Percentiles rank a stretch among this genome's conserved stretches.
Evolutionary conservation across 2,329 filamentous ascomycete species (phyloP).

Genomic region (Pezicula neosporulosa): DNA sequence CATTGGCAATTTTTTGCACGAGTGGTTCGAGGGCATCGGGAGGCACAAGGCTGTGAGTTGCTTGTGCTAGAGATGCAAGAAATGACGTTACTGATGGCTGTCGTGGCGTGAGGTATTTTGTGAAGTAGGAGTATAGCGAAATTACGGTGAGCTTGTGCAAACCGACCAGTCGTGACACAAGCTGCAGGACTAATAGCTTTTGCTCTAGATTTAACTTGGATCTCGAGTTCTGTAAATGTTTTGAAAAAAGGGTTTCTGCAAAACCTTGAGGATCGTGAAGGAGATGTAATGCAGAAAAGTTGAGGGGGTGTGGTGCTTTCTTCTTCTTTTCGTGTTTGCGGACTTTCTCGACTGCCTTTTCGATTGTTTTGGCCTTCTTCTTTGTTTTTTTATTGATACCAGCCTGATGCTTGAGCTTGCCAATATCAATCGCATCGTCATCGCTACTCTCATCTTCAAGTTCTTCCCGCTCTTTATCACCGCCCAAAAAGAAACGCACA

Average conservation of each 20-base stretch:
- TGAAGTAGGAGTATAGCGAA: slow-evolving; percentile 92
- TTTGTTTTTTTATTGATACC: slow-evolving; percentile 96
- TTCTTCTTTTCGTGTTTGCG: slow-evolving; percentile 86
- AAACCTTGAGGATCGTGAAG: slow-evolving; percentile 94
- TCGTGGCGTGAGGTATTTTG: slow-evolving; percentile 83
- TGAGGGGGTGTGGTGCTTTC: slow-evolving; percentile 79
- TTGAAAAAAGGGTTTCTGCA: slow-evolving; percentile 83
- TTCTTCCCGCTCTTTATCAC: slow-evolving; percentile 93
- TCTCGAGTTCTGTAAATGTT: slow-evolving; percentile 85
- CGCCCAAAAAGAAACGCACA: slow-evolving; percentile 91
- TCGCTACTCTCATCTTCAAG: slow-evolving; percentile 85
- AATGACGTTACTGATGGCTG: slow-evolving; percentile 92
- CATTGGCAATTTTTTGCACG: slow-evolving; percentile 93
- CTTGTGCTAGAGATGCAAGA: slow-evolving; percentile 86
- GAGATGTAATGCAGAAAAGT: slow-evolving; percentile 93
- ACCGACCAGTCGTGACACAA: slow-evolving; percentile 87
- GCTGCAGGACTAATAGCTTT: slow-evolving; percentile 83
- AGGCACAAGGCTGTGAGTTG: slow-evolving; percentile 85
- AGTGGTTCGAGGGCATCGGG: slow-evolving; percentile 89
- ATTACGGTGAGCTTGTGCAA: slow-evolving; percentile 90
- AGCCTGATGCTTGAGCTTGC: slow-evolving; percentile 76
- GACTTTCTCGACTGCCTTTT: slow-evolving; percentile 77
- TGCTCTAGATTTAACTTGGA: slow-evolving; percentile 83
- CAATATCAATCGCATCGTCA: slow-evolving; percentile 78
- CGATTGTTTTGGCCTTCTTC: slow-evolving; percentile 77